A percentile compares a stretch with the other conserved stretches of the same genome.
Conservation (phyloP, 345 rosid genomes). For the Crucihimalaya himalaica region DNA sequence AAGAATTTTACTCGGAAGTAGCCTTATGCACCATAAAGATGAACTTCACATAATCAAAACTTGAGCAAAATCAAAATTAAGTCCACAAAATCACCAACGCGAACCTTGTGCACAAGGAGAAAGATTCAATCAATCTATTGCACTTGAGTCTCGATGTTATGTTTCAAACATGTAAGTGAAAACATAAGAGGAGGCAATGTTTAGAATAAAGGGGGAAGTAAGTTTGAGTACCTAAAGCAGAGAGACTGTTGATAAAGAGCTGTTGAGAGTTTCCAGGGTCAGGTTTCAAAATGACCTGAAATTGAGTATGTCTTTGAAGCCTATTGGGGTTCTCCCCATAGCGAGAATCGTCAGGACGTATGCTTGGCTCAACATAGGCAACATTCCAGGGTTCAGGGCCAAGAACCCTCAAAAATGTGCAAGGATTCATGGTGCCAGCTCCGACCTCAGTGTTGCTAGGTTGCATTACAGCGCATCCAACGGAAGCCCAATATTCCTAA, state of each 20-base stretch:
- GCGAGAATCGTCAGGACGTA: constrained; percentile 96
- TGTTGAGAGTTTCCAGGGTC: constrained; percentile 98
- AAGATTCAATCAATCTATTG: not conserved
- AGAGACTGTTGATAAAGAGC: constrained; percentile 82
- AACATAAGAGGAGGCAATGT: not conserved
- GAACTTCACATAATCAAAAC: not conserved
- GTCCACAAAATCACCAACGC: not conserved
- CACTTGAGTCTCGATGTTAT: not conserved
- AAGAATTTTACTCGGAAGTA: not conserved
- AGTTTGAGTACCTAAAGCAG: constrained; percentile 72
- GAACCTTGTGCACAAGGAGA: not conserved
- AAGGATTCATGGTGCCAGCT: constrained; percentile 99
- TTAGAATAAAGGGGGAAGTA: not conserved
- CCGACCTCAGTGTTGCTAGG: constrained; percentile 99
- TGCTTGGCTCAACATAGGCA: constrained; percentile 93
- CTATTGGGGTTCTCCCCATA: constrained; percentile 97
- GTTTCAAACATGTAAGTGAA: not conserved
- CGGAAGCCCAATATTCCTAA: constrained; percentile 95
- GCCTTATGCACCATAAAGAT: not conserved
- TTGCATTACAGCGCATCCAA: constrained; percentile 96
- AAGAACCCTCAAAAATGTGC: constrained; percentile 87
- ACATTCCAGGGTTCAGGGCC: constrained; percentile 99
- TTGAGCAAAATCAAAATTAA: not conserved
- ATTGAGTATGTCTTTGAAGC: constrained; percentile 96
- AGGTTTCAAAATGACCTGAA: constrained; percentile 97